phyloP scores from a whole-genome alignment of 805 yeast species.

The Metschnikowia colocasiae region DNA sequence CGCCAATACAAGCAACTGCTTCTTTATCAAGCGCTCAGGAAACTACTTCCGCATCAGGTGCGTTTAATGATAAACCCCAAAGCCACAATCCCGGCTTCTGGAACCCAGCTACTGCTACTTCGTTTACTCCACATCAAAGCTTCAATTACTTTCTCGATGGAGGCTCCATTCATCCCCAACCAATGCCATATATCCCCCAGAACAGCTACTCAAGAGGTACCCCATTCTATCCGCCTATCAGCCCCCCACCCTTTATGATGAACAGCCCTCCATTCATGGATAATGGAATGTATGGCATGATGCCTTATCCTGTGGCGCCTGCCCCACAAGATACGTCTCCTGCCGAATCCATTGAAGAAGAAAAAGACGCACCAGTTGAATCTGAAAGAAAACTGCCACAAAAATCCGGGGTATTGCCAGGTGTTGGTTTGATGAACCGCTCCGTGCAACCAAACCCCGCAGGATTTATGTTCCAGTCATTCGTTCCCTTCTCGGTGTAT shows the following conservation, averaged over 20 bases:
- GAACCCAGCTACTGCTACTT: constrained; percentile 63
- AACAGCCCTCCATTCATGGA: constrained; percentile 37
- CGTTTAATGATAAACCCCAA: constrained; percentile 9
- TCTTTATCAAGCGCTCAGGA: constrained; percentile 32
- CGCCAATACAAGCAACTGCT: constrained; percentile 45
- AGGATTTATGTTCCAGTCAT: constrained; percentile 48
- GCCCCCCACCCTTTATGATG: constrained; percentile 39
- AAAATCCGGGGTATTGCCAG: constrained; percentile 18
- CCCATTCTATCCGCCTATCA: constrained; percentile 32
- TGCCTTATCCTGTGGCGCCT: constrained; percentile 21
- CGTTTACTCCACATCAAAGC: constrained; percentile 48
- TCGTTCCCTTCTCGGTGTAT: constrained; percentile 44
- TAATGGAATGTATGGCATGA: constrained; percentile 32
- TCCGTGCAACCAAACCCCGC: constrained; percentile 11
- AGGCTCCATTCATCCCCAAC: constrained; percentile 9
- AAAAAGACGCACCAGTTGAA: constrained; percentile 7
- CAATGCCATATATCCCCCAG: constrained; percentile 19
- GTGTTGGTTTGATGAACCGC: constrained; percentile 38
- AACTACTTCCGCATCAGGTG: neutral
- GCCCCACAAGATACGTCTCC: constrained; percentile 10
- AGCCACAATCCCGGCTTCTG: constrained; percentile 42
- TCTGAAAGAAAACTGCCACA: constrained; percentile 10
- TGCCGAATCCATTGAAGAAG: constrained; percentile 8
- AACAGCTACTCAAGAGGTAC: constrained; percentile 33
- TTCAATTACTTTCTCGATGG: constrained; percentile 30